Percentiles rank a stretch among this genome's conserved stretches.
These are phyloP conservation scores for Juglanconis sp. DNA, from an alignment of 2,329 filamentous ascomycete species.

Conservation along the genomic window DNA sequence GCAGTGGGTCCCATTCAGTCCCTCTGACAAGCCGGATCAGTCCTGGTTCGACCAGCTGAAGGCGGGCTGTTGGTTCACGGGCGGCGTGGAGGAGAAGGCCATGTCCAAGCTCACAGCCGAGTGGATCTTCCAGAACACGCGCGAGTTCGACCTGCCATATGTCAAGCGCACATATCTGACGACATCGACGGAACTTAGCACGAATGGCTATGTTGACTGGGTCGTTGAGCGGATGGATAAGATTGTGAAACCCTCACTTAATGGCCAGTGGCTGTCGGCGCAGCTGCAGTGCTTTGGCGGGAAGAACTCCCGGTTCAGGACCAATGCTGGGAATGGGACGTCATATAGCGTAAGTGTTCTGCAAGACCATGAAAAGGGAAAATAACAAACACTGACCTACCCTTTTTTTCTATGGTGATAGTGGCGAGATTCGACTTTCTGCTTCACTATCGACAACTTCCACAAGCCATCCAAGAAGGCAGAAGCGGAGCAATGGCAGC, in stretches of 20 bases:
- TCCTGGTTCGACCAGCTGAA: constrained; percentile 38
- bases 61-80: constrained; percentile 25
- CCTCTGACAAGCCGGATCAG: constrained; percentile 33
- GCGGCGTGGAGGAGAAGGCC: constrained; percentile 34
- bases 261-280: constrained; percentile 39
- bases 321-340: constrained; percentile 42
- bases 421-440: constrained; percentile 42
- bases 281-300: constrained; percentile 46
- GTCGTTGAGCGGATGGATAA: constrained; percentile 35
- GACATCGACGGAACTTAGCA: constrained; percentile 36
- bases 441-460: constrained; percentile 42
- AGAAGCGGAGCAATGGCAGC: constrained; percentile 40
- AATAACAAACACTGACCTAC: background rate
- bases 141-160: constrained; percentile 48
- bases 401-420: background rate
- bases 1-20: constrained; percentile 42
- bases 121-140: constrained; percentile 44
- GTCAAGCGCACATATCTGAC: constrained; percentile 45
- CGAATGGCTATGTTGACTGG: constrained; percentile 38
- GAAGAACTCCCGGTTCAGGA: constrained; percentile 36
- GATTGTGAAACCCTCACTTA: constrained; percentile 30
- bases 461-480: constrained; percentile 31
- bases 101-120: constrained; percentile 41
- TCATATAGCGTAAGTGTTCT: constrained; percentile 34
- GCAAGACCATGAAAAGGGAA: background rate